These are phyloP conservation scores for Diaporthe caulivora DNA, from an alignment of 2,329 filamentous ascomycete genomes.

Conservation along the genomic window DNA sequence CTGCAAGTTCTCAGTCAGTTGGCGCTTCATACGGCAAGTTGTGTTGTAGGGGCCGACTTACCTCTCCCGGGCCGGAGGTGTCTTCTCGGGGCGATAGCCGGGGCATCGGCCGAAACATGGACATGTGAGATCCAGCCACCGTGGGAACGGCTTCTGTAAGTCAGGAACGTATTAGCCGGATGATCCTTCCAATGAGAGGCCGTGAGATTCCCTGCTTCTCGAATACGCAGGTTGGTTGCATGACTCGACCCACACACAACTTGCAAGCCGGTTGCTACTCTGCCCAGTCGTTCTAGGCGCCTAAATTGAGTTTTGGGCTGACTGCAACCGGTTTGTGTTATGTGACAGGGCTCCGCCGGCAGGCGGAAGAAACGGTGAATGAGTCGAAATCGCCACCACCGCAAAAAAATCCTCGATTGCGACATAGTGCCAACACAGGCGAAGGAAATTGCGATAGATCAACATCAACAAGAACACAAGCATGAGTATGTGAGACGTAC, in stretches of 20 bases:
- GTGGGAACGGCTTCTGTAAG: slow-evolving; percentile 76
- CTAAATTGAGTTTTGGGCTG: slow-evolving; percentile 17
- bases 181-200: slow-evolving; percentile 44
- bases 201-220: slow-evolving; percentile 38
- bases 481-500: slow-evolving; percentile 57
- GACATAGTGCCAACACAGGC: background rate
- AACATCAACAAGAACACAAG: background rate
- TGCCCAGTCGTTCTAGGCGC: slow-evolving; percentile 2
- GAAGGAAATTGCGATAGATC: background rate
- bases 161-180: slow-evolving; percentile 51
- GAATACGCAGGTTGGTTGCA: slow-evolving; percentile 31
- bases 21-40: background rate
- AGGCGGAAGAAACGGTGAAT: slow-evolving; percentile 14
- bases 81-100: slow-evolving; percentile 69
- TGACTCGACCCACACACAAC: slow-evolving; percentile 36
- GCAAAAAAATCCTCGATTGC: background rate
- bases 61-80: slow-evolving; percentile 57
- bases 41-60: slow-evolving; percentile 41
- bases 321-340: background rate
- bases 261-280: background rate
- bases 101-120: slow-evolving; percentile 85
- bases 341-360: slow-evolving; percentile 15
- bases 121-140: slow-evolving; percentile 97
- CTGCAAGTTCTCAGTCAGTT: slow-evolving; percentile 52
- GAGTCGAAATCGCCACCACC: slow-evolving; percentile 28